phyloP scores from a whole-genome alignment of 257 asterid species.

The Penstemon barbatus region DNA sequence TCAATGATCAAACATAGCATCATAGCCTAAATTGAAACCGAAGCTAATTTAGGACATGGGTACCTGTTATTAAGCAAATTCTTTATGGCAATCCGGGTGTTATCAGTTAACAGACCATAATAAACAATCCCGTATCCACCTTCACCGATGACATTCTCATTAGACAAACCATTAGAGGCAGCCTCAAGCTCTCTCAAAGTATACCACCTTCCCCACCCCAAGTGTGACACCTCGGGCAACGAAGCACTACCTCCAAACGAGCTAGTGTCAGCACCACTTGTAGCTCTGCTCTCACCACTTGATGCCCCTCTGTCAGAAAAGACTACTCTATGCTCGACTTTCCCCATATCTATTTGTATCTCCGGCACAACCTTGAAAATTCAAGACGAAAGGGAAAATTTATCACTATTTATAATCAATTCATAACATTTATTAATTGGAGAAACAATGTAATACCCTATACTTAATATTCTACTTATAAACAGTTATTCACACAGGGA shows the following conservation, averaged over 20 bases:
- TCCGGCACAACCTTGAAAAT: conserved; percentile 69
- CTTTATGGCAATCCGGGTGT: conserved; percentile 79
- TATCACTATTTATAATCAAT: background rate
- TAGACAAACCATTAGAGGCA: conserved; percentile 84
- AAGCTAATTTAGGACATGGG: conserved; percentile 16
- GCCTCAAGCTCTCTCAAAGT: conserved; percentile 97
- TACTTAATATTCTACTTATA: background rate
- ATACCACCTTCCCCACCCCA: conserved; percentile 99
- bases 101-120: conserved; percentile 70
- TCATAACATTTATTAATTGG: background rate
- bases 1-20: too few relatives aligned
- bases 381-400: background rate
- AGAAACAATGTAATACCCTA: background rate
- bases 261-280: conserved; percentile 79
- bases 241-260: conserved; percentile 55
- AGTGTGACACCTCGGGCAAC: conserved; percentile 94
- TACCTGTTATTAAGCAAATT: conserved; percentile 89
- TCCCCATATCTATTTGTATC: conserved; percentile 95
- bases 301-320: conserved; percentile 87
- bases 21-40: background rate
- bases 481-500: background rate
- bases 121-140: conserved; percentile 97
- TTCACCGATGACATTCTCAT: conserved; percentile 93
- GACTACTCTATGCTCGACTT: conserved; percentile 91
- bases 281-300: conserved; percentile 90